Base-by-base conservation (phyloP, 768 basidiomycete genomes). In the Tephrocybe sp. region DNA sequence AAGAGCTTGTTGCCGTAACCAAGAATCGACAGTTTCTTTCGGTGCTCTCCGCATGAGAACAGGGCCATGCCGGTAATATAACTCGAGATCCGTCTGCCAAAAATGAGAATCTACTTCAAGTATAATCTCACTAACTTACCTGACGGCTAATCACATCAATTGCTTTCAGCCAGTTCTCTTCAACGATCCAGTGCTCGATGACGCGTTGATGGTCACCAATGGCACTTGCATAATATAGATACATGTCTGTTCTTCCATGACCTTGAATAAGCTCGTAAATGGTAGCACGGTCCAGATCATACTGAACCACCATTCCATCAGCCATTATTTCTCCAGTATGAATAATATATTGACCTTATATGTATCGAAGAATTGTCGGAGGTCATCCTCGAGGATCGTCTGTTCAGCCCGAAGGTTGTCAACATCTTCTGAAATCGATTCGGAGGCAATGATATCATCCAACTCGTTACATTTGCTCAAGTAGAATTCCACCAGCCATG, bases 401-500 rank as follows among this genome's bases (percentile, higher is more conserved):
- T 87, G 78, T 64, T 98, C 95, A 3, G 84, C 76, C 42, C 82
- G 77, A 26, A 98, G 69, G 63, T 94, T 95, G 45, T 94, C 89
- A 13, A 87, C 85, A 56, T 96, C 90, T 45, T 85, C 83, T 10
- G 87, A 82, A 12, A 84, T 76, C 1, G 83, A 83, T 66, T 94
- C 92, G 0, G 95, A 90, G 0, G 92, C 93, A 22, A 95, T 84
- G 14, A 94, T 76, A 62, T 98, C 97, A 62, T 99, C 97, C 45
- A 98, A 73, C 54, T 96, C 92, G 62, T 97, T 96, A 66, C 91
- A 93, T 73, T 97, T 98, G 68, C 89, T 89, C 13, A 99, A 82
- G 64, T 94, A 98, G 57, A 98, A 92, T 67, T 99, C 97, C 26
- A 97, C 87, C 11, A 99, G 83, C 97, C 97, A 99, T 0, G 94